Evolutionary conservation across 768 basidiomycete species (phyloP).

Genomic region (Agaricus subrufescens): DNA sequence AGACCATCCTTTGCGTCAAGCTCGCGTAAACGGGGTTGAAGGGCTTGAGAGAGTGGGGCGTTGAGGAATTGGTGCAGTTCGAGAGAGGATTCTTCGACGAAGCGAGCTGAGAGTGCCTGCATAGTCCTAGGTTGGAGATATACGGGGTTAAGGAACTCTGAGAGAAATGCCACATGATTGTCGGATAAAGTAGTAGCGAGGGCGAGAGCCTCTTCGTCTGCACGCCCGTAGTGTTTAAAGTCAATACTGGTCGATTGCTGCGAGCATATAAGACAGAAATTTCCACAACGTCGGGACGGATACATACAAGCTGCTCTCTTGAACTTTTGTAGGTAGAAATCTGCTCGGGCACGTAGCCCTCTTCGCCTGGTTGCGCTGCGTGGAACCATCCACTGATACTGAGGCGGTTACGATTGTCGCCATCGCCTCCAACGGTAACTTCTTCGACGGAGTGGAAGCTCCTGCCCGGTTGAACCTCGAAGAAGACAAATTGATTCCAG

Average conservation of each 20-base stretch:
- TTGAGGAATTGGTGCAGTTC: constrained; percentile 86
- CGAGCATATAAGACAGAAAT: constrained; percentile 10
- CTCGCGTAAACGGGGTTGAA: constrained; percentile 62
- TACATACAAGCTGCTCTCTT: constrained; percentile 86
- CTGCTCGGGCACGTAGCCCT: constrained; percentile 65
- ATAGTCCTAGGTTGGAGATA: constrained; percentile 85
- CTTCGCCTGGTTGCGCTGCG: constrained; percentile 84
- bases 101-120: constrained; percentile 72
- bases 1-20: constrained; percentile 64
- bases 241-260: constrained; percentile 60
- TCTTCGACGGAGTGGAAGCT: constrained; percentile 98
- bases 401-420: constrained; percentile 69
- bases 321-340: constrained; percentile 63
- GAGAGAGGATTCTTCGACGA: constrained; percentile 82
- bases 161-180: constrained; percentile 66
- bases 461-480: constrained; percentile 89
- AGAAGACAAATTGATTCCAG: constrained; percentile 89
- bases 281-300: constrained; percentile 9
- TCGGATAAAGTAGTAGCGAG: constrained; percentile 50
- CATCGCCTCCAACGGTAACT: constrained; percentile 77
- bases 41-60: constrained; percentile 57
- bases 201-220: constrained; percentile 38
- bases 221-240: constrained; percentile 51
- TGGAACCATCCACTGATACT: constrained; percentile 99
- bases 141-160: constrained; percentile 81